Conservation (phyloP, 2,329 filamentous ascomycete species). For the Blastomyces silverae region DNA sequence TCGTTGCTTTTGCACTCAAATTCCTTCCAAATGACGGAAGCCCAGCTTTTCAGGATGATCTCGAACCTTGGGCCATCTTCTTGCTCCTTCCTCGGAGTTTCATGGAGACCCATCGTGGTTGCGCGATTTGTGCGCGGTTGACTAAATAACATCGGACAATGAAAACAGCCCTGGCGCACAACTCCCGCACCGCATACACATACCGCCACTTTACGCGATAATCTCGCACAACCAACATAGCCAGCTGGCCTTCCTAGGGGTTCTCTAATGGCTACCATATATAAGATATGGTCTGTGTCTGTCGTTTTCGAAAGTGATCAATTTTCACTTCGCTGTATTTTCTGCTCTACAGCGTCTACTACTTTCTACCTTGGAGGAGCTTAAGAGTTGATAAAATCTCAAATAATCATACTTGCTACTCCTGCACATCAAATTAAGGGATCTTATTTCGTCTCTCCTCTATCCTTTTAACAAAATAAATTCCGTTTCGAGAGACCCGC, state of each 20-base stretch:
- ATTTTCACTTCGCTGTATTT: background rate
- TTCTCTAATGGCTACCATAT: constrained; percentile 5
- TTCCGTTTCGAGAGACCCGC: background rate
- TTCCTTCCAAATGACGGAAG: background rate
- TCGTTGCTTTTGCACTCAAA: background rate
- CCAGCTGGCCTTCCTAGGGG: background rate
- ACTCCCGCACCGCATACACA: background rate
- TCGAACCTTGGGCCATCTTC: constrained; percentile 1
- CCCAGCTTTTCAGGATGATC: background rate
- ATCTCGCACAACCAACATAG: background rate
- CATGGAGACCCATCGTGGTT: constrained; percentile 1
- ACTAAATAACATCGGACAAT: background rate
- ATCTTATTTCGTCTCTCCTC: background rate
- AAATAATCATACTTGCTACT: background rate
- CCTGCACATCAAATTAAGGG: background rate
- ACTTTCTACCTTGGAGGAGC: background rate
- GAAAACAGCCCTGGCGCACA: background rate
- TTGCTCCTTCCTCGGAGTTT: background rate
- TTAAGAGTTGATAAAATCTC: background rate
- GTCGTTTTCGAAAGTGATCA: background rate
- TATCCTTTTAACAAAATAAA: background rate
- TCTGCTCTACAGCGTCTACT: background rate
- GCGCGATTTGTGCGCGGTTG: constrained; percentile 21
- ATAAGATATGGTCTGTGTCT: background rate
- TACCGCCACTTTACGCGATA: background rate